Evolutionary conservation across 78 protist genomes (phyloP).

Genomic region (Blattamonas nauphoetae): DNA sequence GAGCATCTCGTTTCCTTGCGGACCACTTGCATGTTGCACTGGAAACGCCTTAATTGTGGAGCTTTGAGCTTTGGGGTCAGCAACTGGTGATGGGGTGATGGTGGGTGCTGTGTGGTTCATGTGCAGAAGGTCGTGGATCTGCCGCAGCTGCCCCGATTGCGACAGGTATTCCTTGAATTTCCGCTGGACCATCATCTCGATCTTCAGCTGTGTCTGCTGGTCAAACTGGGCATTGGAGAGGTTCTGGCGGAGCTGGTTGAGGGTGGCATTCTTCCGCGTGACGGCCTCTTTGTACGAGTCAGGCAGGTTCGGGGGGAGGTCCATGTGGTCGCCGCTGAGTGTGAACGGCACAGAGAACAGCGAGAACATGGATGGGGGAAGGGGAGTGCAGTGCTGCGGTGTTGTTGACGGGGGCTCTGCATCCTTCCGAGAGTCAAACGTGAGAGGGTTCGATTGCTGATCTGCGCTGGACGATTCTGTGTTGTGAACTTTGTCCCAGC

Average conservation of each 20-base stretch:
- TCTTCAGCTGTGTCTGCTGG: neutral
- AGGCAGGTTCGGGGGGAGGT: neutral
- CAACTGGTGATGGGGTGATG: neutral
- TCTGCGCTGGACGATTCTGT: neutral
- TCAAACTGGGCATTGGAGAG: neutral
- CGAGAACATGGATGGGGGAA: neutral
- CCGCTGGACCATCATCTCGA: neutral
- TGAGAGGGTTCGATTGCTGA: neutral
- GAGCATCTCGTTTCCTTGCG: neutral
- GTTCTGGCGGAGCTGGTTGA: neutral
- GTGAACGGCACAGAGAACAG: neutral
- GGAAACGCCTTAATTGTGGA: neutral
- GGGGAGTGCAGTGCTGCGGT: neutral
- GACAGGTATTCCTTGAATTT: neutral
- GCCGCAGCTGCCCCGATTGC: neutral
- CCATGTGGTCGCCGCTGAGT: neutral
- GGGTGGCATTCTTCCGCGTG: neutral
- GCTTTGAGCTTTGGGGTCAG: neutral
- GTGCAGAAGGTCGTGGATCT: neutral
- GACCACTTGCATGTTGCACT: neutral
- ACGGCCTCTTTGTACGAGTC: neutral
- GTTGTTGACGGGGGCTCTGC: neutral
- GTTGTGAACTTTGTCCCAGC: neutral
- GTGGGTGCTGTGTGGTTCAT: neutral
- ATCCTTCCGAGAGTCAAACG: neutral